phyloP scores from a whole-genome alignment of 1,284 basidiomycete genomes.

The Phlebopus sp. region DNA sequence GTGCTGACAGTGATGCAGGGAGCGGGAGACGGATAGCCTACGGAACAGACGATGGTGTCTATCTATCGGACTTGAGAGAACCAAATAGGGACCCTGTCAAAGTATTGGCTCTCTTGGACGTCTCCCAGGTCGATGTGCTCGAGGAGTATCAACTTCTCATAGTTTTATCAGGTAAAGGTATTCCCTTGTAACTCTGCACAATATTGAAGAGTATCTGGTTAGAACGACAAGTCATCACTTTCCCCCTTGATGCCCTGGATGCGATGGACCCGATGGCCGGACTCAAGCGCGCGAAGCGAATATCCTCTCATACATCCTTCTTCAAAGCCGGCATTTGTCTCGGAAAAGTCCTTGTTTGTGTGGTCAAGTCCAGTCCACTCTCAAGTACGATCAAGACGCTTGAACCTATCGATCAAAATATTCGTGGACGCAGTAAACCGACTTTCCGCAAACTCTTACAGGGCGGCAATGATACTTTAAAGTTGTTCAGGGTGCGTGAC shows the following conservation, averaged over 20 bases:
- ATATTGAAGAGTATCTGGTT: constrained; percentile 11
- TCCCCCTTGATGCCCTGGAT: constrained; percentile 92
- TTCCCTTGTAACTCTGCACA: neutral
- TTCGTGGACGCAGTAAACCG: constrained; percentile 82
- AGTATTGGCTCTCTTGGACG: constrained; percentile 86
- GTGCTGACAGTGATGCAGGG: constrained; percentile 45
- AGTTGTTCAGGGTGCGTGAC: constrained; percentile 81
- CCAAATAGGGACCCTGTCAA: constrained; percentile 82
- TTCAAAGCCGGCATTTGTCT: constrained; percentile 97
- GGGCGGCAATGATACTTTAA: constrained; percentile 92
- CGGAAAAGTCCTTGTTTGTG: constrained; percentile 92
- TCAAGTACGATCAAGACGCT: constrained; percentile 98
- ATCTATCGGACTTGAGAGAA: constrained; percentile 85
- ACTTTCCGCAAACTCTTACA: constrained; percentile 94
- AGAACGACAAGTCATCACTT: constrained; percentile 96
- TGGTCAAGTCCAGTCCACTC: constrained; percentile 93
- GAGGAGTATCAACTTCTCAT: constrained; percentile 96
- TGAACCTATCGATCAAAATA: constrained; percentile 91
- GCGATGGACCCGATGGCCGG: constrained; percentile 88
- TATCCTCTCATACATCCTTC: constrained; percentile 95
- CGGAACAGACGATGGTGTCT: constrained; percentile 96
- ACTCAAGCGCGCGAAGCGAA: constrained; percentile 90
- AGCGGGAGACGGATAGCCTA: constrained; percentile 89
- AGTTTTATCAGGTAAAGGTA: constrained; percentile 79
- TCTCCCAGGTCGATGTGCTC: constrained; percentile 93